Conservation (phyloP, 768 basidiomycete species). For the Tulasnella sp. region DNA sequence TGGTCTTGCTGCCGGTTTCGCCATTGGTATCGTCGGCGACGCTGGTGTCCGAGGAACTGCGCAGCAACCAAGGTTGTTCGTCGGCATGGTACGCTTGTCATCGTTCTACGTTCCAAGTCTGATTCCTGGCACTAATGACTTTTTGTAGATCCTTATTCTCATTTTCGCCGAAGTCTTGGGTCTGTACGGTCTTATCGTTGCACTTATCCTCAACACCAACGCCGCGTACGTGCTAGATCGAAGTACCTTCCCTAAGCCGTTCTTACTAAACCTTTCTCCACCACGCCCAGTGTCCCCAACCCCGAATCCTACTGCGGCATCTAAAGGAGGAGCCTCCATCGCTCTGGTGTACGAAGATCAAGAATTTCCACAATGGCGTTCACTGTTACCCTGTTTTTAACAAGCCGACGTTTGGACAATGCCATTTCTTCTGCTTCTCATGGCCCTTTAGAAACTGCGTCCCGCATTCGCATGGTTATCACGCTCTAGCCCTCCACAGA, state of each 20-base stretch:
- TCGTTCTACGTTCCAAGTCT: not conserved
- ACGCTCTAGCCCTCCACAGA: not conserved
- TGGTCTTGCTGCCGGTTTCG: constrained; percentile 94
- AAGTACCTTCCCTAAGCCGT: not conserved
- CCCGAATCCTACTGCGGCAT: constrained; percentile 13
- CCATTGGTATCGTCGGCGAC: constrained; percentile 97
- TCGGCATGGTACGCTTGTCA: constrained; percentile 85
- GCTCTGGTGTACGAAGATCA: not conserved
- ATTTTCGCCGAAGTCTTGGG: constrained; percentile 92
- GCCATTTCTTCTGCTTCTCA: not conserved
- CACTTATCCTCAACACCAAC: constrained; percentile 88
- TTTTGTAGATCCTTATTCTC: constrained; percentile 77
- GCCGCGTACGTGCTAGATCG: constrained; percentile 21
- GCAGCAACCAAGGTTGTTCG: constrained; percentile 88
- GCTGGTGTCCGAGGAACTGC: constrained; percentile 97
- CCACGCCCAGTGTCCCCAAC: constrained; percentile 5
- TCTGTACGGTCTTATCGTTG: constrained; percentile 87
- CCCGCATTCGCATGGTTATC: no score
- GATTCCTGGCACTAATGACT: not conserved
- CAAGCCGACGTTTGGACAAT: not conserved
- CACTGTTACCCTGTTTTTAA: not conserved
- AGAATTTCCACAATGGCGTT: not conserved
- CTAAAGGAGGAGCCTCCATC: not conserved
- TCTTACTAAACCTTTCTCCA: not conserved
- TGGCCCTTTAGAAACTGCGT: not conserved